Conservation (phyloP, 1,139 yeast genomes). For the Kodamaea ohmeri region DNA sequence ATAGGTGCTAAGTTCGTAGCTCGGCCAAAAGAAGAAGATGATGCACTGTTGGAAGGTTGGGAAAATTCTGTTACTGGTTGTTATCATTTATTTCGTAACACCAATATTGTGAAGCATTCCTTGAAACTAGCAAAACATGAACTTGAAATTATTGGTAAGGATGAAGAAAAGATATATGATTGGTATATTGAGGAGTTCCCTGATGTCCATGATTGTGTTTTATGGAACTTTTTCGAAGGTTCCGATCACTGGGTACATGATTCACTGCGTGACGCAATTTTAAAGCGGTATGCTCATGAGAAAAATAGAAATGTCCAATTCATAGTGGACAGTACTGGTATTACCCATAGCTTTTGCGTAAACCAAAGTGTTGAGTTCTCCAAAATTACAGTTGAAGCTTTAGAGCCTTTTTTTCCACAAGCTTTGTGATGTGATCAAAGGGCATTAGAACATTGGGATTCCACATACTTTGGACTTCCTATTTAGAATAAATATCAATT, state of each 20-base stretch:
- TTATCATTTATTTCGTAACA: slow-evolving; percentile 36
- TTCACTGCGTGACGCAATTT: slow-evolving; percentile 41
- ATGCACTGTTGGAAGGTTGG: slow-evolving; percentile 25
- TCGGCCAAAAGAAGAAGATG: slow-evolving; percentile 20
- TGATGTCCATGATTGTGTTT: slow-evolving; percentile 19
- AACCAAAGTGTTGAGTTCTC: slow-evolving; percentile 53
- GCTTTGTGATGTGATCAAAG: too few relatives aligned
- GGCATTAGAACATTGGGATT: too few relatives aligned
- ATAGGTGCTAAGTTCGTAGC: slow-evolving; percentile 24
- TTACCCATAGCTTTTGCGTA: slow-evolving; percentile 58
- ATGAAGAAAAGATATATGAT: slow-evolving; percentile 36
- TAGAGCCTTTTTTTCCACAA: too few relatives aligned
- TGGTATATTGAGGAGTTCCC: slow-evolving; percentile 44
- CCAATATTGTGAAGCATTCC: slow-evolving; percentile 47
- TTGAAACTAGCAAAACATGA: slow-evolving; percentile 59
- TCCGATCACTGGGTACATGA: slow-evolving; percentile 63
- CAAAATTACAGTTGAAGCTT: too few relatives aligned
- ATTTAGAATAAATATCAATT: too few relatives aligned
- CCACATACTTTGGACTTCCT: too few relatives aligned
- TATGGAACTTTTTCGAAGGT: slow-evolving; percentile 58
- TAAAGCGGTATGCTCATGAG: slow-evolving; percentile 33
- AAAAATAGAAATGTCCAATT: slow-evolving; percentile 29
- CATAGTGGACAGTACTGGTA: slow-evolving; percentile 30
- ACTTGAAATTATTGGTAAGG: slow-evolving; percentile 44
- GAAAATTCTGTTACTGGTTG: slow-evolving; percentile 45